Base-by-base conservation (phyloP, 2,329 filamentous ascomycete species). In the Onygenales sp. region DNA sequence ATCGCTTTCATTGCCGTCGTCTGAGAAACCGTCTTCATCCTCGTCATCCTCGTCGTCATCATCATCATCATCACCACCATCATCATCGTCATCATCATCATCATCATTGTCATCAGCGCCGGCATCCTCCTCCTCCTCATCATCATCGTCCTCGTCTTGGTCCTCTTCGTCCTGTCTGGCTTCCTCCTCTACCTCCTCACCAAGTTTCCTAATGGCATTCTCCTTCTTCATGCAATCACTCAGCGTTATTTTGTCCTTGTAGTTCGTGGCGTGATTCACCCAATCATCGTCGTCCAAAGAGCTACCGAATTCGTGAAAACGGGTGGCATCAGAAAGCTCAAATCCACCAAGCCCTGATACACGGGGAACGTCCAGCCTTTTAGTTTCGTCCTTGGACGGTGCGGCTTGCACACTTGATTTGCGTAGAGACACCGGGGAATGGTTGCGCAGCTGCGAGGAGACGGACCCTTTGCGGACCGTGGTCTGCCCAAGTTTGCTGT, bases 301-400 rank as follows among this genome's bases (percentile, higher is more conserved):
- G 66, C 86, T 90, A 43, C 89, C 92, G 67, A 97, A 97, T 64
- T 95, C 92, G 67, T 96, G 89, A 66, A 96, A 97, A 48, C 71
- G 66, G 38, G 69, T 72, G 2, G 68, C 70, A 58, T 73, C 72
- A 3, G 70, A 72, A 43, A 68, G 66, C 54, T 72, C 66, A 41
- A 72, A 72, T 50, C 68, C 67, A 33, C 68, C 69, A 17, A 72
- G 55, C 11, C 70, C 69, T 50, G 63, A 65, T 33, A 57, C 7
- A 64, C 66, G 5, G 64, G 67, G 27, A 71, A 59, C 47, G 63
- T 64, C 52, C 64, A 17, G 14, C 14, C 14, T 17, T 17, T 17
- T 17, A 17, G 61, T 35, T 55, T 59, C 5, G 59, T 59, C 51
- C 48, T 56, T 14, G 50, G 57, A 2, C 17, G 27, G 39, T 21